phyloP scores from a whole-genome alignment of 768 basidiomycete genomes.

The Phaeotremella skinneri region DNA sequence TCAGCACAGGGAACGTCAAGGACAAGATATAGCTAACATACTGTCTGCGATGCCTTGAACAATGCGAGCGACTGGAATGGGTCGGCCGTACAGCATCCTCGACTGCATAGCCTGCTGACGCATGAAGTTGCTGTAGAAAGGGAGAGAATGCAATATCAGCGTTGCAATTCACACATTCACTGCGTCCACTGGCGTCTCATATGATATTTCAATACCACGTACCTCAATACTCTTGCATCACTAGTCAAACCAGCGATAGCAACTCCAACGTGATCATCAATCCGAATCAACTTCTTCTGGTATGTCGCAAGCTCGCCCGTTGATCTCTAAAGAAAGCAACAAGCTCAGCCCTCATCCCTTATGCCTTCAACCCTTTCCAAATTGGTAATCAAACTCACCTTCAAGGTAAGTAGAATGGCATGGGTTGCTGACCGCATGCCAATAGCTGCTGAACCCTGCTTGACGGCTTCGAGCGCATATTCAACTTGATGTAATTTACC shows the following conservation, averaged over 20 bases:
- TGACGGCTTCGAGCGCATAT: slow-evolving; percentile 98
- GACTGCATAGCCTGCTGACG: slow-evolving; percentile 95
- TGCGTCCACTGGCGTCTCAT: not conserved
- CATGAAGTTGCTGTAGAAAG: slow-evolving; percentile 97
- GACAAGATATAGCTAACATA: slow-evolving; percentile 55
- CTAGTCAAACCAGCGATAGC: slow-evolving; percentile 98
- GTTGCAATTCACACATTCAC: not conserved
- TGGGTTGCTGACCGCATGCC: slow-evolving; percentile 94
- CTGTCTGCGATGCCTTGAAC: slow-evolving; percentile 94
- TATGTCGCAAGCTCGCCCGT: slow-evolving; percentile 98
- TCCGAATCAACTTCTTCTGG: slow-evolving; percentile 99
- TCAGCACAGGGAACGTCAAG: not conserved
- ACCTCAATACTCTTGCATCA: slow-evolving; percentile 97
- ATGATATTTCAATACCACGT: not conserved
- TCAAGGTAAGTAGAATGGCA: slow-evolving; percentile 84
- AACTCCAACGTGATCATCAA: slow-evolving; percentile 99
- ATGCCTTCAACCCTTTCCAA: too few relatives aligned
- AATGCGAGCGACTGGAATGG: slow-evolving; percentile 88
- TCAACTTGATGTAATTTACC: slow-evolving; percentile 96
- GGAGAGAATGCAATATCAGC: too few relatives aligned
- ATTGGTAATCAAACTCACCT: slow-evolving; percentile 59
- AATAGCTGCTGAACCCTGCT: slow-evolving; percentile 98
- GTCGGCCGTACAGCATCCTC: slow-evolving; percentile 91
- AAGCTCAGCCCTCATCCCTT: slow-evolving; percentile 4
- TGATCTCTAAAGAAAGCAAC: slow-evolving; percentile 65